Evolutionary conservation across 345 rosid genomes (phyloP).

Genomic region (Carallia pectinifolia): DNA sequence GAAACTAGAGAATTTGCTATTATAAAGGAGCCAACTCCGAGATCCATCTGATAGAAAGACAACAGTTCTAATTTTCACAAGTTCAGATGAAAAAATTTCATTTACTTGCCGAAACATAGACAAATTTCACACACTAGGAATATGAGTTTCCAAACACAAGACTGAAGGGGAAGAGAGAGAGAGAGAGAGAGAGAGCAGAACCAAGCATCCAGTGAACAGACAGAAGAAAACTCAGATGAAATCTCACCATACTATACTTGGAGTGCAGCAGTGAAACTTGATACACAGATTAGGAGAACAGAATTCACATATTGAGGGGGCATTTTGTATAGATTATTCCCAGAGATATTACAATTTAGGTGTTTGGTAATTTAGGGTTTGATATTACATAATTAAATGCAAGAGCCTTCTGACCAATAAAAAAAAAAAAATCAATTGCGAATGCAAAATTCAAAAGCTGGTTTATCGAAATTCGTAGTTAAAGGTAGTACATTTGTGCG

Average conservation of each 20-base stretch:
- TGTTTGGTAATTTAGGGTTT: neutral
- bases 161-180: neutral
- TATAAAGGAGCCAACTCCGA: constrained; percentile 95
- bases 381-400: neutral
- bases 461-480: too few species aligned
- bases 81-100: neutral
- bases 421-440: too few species aligned
- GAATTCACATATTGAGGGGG: neutral
- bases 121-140: neutral
- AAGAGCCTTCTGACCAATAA: too few species aligned
- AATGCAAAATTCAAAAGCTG: too few species aligned
- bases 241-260: neutral
- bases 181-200: neutral
- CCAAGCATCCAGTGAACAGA: neutral
- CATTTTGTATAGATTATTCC: too few species aligned
- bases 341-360: too few species aligned
- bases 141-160: neutral
- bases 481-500: too few species aligned
- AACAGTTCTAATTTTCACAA: constrained; percentile 4
- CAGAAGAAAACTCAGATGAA: neutral
- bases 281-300: neutral
- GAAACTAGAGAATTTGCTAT: constrained; percentile 74
- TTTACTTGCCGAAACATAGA: neutral
- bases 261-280: neutral
- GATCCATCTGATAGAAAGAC: constrained; percentile 70